Percentiles rank a stretch among this genome's conserved stretches.
Evolutionary conservation across 176 grass and related monocot genomes (phyloP).

Genomic region (Eleusine coracana): DNA sequence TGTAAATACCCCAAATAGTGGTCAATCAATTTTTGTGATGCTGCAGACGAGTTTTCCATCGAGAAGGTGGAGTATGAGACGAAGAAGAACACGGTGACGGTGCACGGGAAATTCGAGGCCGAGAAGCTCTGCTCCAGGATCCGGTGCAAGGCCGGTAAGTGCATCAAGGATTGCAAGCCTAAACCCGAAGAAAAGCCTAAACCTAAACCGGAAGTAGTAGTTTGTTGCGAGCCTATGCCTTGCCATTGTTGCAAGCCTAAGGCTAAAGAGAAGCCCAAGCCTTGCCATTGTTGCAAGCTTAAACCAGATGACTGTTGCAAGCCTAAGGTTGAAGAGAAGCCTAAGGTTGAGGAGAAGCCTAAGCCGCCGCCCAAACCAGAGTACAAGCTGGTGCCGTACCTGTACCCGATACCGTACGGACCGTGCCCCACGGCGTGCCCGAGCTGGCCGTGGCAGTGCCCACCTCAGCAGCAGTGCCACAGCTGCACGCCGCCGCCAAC

Average conservation of each 20-base stretch:
- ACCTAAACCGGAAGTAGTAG: too few relatives aligned
- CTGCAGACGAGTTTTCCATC: conserved; percentile 42
- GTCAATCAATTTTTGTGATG: not conserved
- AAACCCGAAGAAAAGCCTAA: not conserved
- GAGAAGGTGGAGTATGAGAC: conserved; percentile 44
- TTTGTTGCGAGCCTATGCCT: too few relatives aligned
- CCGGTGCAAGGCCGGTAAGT: conserved; percentile 16
- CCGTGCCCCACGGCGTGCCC: conserved; percentile 5
- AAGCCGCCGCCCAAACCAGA: not conserved
- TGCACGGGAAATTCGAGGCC: conserved; percentile 36
- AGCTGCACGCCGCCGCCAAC: conserved; percentile 3
- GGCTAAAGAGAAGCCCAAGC: not conserved
- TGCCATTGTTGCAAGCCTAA: not conserved
- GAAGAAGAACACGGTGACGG: conserved; percentile 32
- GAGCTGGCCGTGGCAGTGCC: conserved; percentile 29
- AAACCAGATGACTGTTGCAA: not conserved
- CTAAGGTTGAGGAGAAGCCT: not conserved
- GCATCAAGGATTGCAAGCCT: conserved; percentile 7
- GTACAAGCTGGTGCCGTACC: conserved; percentile 35
- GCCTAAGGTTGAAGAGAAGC: not conserved
- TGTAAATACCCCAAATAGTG: not conserved
- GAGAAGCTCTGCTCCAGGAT: conserved; percentile 32
- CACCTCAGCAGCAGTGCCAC: not conserved
- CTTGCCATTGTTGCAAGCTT: not conserved
- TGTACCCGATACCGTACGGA: conserved; percentile 28